Conservation (phyloP, 768 basidiomycete genomes). For the Psilocybe sp. region DNA sequence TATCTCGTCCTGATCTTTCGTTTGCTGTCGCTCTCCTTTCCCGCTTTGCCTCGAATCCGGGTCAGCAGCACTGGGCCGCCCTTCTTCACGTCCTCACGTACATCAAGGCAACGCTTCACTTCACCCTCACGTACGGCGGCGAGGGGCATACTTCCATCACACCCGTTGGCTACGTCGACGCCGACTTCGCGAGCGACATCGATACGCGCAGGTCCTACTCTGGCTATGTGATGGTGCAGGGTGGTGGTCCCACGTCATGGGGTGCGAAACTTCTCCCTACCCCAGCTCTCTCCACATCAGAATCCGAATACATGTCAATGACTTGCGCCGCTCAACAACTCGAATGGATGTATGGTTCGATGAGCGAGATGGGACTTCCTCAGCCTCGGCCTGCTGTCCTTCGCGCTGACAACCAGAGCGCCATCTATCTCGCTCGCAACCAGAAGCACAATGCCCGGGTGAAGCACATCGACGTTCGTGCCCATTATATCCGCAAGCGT, state of each 20-base stretch:
- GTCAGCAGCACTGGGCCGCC: conserved; percentile 12
- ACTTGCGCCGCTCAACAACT: no score
- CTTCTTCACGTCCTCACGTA: no score
- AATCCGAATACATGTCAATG: no score
- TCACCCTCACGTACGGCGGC: no score
- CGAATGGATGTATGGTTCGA: conserved; percentile 24
- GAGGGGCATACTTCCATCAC: no score
- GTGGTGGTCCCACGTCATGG: conserved; percentile 28
- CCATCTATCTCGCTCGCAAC: conserved; percentile 2
- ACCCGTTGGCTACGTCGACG: conserved; percentile 18
- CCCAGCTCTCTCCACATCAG: no score
- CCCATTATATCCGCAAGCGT: no score
- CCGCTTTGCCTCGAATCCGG: conserved; percentile 21
- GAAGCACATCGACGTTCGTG: conserved; percentile 15
- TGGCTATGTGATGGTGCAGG: conserved; percentile 26
- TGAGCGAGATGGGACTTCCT: conserved; percentile 23
- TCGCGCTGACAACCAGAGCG: conserved; percentile 26
- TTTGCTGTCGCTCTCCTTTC: conserved; percentile 13
- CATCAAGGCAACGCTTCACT: no score
- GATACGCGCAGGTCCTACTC: conserved; percentile 21
- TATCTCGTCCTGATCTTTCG: conserved; percentile 19
- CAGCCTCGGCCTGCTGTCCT: no score
- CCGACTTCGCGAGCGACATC: conserved; percentile 22
- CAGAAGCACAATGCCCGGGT: neutral
- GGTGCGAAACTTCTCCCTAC: conserved; percentile 24